These are phyloP conservation scores for Boletus edulis DNA, from an alignment of 768 basidiomycete species.

Conservation along the genomic window DNA sequence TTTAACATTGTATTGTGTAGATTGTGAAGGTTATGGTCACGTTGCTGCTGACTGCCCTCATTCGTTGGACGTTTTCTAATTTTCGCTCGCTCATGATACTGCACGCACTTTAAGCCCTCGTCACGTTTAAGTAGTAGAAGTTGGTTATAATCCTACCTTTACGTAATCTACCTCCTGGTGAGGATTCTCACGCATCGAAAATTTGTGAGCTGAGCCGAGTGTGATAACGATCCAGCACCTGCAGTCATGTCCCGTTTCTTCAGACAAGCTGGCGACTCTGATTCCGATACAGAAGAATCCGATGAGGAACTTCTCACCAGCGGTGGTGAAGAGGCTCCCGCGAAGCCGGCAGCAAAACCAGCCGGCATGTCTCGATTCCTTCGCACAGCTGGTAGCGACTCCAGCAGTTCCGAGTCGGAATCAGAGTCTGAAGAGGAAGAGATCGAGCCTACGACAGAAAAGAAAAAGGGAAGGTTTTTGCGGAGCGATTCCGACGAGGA, in stretches of 20 bases:
- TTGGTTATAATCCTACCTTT: slow-evolving; percentile 6
- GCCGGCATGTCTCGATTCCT: slow-evolving; percentile 74
- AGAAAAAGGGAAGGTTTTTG: slow-evolving; percentile 42
- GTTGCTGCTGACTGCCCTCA: slow-evolving; percentile 76
- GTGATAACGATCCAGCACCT: slow-evolving; percentile 25
- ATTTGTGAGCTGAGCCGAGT: slow-evolving; percentile 7
- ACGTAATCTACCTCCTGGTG: slow-evolving; percentile 10
- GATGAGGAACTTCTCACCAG: slow-evolving; percentile 76
- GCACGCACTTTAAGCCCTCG: not conserved
- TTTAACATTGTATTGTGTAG: slow-evolving; percentile 65
- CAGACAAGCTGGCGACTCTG: slow-evolving; percentile 80
- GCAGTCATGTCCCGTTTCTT: slow-evolving; percentile 82
- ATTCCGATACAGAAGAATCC: slow-evolving; percentile 67
- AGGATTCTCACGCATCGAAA: slow-evolving; percentile 21
- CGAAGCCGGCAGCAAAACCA: slow-evolving; percentile 34
- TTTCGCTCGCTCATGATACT: slow-evolving; percentile 3
- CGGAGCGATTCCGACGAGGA: slow-evolving; percentile 48
- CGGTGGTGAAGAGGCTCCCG: slow-evolving; percentile 59
- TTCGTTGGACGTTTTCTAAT: slow-evolving; percentile 82
- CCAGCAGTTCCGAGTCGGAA: slow-evolving; percentile 50
- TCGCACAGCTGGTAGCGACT: slow-evolving; percentile 59
- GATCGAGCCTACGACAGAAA: slow-evolving; percentile 44
- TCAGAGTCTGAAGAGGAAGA: slow-evolving; percentile 55
- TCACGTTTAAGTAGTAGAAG: too few relatives aligned
- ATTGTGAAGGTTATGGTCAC: slow-evolving; percentile 83